Conservation (phyloP, 2,329 filamentous ascomycete genomes). For the Trichoderma sp. region DNA sequence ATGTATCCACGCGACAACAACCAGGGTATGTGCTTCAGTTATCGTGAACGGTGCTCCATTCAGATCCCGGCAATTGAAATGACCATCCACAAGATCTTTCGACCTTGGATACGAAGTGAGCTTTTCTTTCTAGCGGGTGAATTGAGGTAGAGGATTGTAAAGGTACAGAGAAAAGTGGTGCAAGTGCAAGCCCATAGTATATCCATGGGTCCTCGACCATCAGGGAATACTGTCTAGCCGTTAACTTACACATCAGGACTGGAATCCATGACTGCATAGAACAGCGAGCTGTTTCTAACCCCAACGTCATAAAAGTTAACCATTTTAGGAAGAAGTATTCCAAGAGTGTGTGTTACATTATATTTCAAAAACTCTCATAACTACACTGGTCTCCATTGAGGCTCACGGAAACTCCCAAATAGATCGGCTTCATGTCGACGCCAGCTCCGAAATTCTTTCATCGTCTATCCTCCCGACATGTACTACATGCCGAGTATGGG, state of each 20-base stretch:
- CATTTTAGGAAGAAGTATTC: not conserved
- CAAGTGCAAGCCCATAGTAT: slow-evolving; percentile 10
- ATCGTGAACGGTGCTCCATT: not conserved
- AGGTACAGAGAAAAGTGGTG: slow-evolving; percentile 4
- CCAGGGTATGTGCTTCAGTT: slow-evolving; percentile 5
- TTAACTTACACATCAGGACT: not conserved
- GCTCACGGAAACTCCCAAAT: not conserved
- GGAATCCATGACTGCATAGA: not conserved
- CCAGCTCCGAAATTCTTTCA: not conserved
- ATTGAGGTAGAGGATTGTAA: slow-evolving; percentile 1
- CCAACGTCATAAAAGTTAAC: not conserved
- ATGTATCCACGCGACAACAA: not conserved
- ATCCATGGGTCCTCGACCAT: slow-evolving; percentile 7
- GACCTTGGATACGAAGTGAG: not conserved
- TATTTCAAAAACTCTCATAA: not conserved
- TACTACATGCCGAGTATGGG: not conserved
- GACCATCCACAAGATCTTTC: not conserved
- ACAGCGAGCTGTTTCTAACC: not conserved
- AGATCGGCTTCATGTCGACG: not conserved
- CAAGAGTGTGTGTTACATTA: not conserved
- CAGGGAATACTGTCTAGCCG: not conserved
- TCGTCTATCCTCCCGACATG: not conserved
- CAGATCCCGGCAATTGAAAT: not conserved
- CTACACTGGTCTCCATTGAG: not conserved
- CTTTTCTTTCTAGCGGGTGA: not conserved